Percentiles rank a stretch among this genome's conserved stretches.
These are phyloP conservation scores for Suhomyces maxii DNA, from an alignment of 1,139 yeast species.

Conservation along the genomic window DNA sequence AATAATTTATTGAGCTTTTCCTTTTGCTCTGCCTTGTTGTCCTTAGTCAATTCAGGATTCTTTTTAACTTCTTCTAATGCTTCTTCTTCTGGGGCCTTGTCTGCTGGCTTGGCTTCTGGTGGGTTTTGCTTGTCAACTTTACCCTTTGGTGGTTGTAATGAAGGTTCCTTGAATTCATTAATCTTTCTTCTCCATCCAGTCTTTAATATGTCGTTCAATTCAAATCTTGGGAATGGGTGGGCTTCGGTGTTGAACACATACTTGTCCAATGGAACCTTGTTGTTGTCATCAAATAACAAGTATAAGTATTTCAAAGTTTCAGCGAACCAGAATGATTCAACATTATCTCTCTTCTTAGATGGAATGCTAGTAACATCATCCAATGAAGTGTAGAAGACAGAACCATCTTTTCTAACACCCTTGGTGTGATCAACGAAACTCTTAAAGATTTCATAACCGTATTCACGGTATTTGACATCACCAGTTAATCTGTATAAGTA, in stretches of 20 bases:
- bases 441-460: constrained; percentile 88
- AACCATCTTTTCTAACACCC: constrained; percentile 52
- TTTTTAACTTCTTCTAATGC: constrained; percentile 38
- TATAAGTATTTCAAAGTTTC: constrained; percentile 90
- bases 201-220: constrained; percentile 51
- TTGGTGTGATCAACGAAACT: constrained; percentile 64
- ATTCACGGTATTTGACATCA: constrained; percentile 77
- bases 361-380: constrained; percentile 63
- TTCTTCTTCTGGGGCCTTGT: constrained; percentile 40
- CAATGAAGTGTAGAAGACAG: constrained; percentile 63
- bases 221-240: constrained; percentile 82
- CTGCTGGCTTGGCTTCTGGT: constrained; percentile 48
- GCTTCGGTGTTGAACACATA: constrained; percentile 91
- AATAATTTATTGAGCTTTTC: constrained; percentile 28
- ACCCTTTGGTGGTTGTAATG: constrained; percentile 17
- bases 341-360: constrained; percentile 59
- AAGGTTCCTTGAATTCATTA: constrained; percentile 21
- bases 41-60: constrained; percentile 30
- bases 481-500: constrained; percentile 78
- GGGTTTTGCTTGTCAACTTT: constrained; percentile 32
- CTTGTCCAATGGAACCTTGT: constrained; percentile 57
- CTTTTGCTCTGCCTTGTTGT: constrained; percentile 24
- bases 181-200: constrained; percentile 62
- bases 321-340: constrained; percentile 94
- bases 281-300: constrained; percentile 69